Conservation (phyloP, 1,284 basidiomycete genomes). For the Erythrobasidium hasegawianum region DNA sequence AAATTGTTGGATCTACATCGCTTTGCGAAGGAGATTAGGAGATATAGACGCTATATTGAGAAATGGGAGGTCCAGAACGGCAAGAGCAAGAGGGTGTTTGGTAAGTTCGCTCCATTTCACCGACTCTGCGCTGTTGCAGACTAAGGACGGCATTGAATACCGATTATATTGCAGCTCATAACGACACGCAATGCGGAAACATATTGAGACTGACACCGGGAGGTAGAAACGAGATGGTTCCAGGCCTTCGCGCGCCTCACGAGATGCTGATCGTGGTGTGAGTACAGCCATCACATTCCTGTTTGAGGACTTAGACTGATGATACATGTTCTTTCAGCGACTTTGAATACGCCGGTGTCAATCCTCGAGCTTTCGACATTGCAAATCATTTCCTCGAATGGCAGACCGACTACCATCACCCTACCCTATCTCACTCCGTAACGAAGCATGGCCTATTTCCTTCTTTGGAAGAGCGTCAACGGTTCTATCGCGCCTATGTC, state of each 20-base stretch:
- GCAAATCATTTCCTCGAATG: conserved; percentile 93
- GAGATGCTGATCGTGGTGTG: conserved; percentile 74
- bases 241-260: conserved; percentile 37
- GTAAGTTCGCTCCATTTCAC: background rate
- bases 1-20: conserved; percentile 52
- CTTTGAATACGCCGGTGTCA: conserved; percentile 88
- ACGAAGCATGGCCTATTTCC: conserved; percentile 69
- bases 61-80: conserved; percentile 59
- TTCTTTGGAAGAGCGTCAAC: conserved; percentile 63
- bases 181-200: conserved; percentile 91
- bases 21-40: conserved; percentile 63
- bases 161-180: conserved; percentile 63
- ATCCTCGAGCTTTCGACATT: conserved; percentile 85
- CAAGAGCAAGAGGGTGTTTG: conserved; percentile 59
- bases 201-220: conserved; percentile 62
- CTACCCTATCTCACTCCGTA: conserved; percentile 64
- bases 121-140: background rate
- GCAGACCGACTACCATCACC: conserved; percentile 79
- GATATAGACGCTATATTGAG: conserved; percentile 65
- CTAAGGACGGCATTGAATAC: too few relatives aligned
- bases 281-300: background rate
- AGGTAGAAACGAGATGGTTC: conserved; percentile 38
- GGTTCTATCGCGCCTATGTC: conserved; percentile 81
- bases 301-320: background rate
- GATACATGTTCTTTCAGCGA: conserved; percentile 52